phyloP scores from a whole-genome alignment of 2,329 filamentous ascomycete species.

The Colletotrichum tropicicola region DNA sequence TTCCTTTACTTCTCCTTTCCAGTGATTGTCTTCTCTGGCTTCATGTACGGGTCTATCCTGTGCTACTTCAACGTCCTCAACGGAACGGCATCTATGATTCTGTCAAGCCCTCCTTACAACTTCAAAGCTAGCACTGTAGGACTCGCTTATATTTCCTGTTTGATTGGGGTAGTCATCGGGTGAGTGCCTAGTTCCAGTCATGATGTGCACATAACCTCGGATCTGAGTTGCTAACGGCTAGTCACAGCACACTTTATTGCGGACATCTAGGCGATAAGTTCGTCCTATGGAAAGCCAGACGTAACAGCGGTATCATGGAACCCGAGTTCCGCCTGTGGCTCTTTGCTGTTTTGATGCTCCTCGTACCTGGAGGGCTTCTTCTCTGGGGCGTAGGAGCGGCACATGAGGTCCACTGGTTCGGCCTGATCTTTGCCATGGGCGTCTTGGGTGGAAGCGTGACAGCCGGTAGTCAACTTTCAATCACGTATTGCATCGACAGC shows the following conservation, averaged over 20 bases:
- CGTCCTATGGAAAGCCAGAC: slow-evolving; percentile 46
- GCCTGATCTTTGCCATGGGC: slow-evolving; percentile 50
- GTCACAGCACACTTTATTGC: slow-evolving; percentile 35
- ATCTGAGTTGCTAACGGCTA: neutral
- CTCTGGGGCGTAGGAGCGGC: slow-evolving; percentile 43
- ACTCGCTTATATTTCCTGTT: slow-evolving; percentile 46
- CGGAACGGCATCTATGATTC: slow-evolving; percentile 50
- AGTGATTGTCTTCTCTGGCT: slow-evolving; percentile 51
- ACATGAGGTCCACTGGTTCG: slow-evolving; percentile 51
- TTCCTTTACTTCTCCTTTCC: slow-evolving; percentile 33
- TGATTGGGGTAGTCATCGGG: slow-evolving; percentile 39
- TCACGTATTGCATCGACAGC: slow-evolving; percentile 51
- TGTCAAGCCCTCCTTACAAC: slow-evolving; percentile 47
- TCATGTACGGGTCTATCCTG: slow-evolving; percentile 51
- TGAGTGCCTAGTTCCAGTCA: neutral
- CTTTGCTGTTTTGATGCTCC: slow-evolving; percentile 35
- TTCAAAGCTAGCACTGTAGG: slow-evolving; percentile 50
- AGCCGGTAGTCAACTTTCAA: slow-evolving; percentile 45
- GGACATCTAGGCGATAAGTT: slow-evolving; percentile 47
- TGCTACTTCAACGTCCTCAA: slow-evolving; percentile 55
- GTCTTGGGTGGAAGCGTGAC: slow-evolving; percentile 43
- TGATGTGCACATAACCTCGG: neutral
- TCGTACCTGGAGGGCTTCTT: slow-evolving; percentile 23
- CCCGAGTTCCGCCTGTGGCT: slow-evolving; percentile 53
- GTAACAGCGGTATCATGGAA: slow-evolving; percentile 50